Conservation (phyloP, 2,329 filamentous ascomycete genomes). For the Cryphonectria nitschkei region DNA sequence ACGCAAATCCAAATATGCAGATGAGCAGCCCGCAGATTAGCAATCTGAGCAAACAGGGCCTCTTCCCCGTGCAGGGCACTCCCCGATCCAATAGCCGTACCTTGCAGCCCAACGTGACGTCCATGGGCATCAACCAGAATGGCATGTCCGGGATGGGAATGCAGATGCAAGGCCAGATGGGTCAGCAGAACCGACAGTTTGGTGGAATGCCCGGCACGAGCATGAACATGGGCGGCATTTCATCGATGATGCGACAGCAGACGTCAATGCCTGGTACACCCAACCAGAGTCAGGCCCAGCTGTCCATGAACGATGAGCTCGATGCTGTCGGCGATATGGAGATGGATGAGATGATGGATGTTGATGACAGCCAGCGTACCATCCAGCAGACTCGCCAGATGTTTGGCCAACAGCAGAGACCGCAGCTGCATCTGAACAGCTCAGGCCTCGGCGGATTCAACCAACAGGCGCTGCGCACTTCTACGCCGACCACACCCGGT, state of each 20-base stretch:
- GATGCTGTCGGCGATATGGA: constrained; percentile 95
- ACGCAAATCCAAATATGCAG: constrained; percentile 60
- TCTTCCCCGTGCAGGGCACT: constrained; percentile 23
- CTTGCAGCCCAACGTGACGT: constrained; percentile 24
- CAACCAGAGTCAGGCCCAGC: constrained; percentile 34
- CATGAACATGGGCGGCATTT: constrained; percentile 40
- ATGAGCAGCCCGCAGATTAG: constrained; percentile 39
- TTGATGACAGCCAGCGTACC: constrained; percentile 64
- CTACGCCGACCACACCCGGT: constrained; percentile 83
- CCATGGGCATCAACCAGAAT: constrained; percentile 23
- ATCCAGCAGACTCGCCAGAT: constrained; percentile 73
- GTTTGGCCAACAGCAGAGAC: constrained; percentile 67
- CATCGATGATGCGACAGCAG: constrained; percentile 50
- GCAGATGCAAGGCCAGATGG: constrained; percentile 33
- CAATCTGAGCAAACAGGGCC: constrained; percentile 24
- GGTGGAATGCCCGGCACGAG: constrained; percentile 34
- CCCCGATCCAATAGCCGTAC: constrained; percentile 24
- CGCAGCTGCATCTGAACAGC: constrained; percentile 80
- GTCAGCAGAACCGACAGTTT: constrained; percentile 38
- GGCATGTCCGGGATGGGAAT: constrained; percentile 28
- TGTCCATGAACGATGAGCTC: constrained; percentile 63
- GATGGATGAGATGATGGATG: constrained; percentile 80
- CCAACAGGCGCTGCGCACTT: constrained; percentile 80
- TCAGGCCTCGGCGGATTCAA: constrained; percentile 60
- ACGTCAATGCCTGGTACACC: constrained; percentile 41